phyloP scores from a whole-genome alignment of 2,329 filamentous ascomycete species.

The Colletotrichum cordylinicola region DNA sequence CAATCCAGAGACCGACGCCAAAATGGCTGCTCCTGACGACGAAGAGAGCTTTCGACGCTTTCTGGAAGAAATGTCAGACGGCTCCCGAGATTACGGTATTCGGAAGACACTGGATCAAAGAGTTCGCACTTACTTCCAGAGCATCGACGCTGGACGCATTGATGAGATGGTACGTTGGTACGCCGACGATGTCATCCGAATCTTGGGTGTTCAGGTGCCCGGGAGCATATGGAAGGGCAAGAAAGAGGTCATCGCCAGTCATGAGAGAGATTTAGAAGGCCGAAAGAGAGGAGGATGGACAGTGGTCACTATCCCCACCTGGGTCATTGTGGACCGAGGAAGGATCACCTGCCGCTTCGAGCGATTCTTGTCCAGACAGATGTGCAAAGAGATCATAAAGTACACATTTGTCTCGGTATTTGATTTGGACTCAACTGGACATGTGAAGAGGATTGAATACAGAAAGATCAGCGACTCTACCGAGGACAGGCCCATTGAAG shows the following conservation, averaged over 20 bases:
- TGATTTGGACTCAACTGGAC: background rate
- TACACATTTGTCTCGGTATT: fast-evolving
- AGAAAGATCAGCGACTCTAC: fast-evolving
- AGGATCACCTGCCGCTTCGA: background rate
- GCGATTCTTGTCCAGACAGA: background rate
- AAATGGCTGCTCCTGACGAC: background rate
- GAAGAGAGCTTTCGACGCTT: background rate
- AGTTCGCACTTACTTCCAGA: background rate
- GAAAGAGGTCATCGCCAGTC: background rate
- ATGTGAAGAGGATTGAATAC: background rate
- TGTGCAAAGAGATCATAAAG: fast-evolving
- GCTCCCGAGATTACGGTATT: fast-evolving
- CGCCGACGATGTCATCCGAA: background rate
- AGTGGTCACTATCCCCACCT: too few species aligned
- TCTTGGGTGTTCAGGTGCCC: fast-evolving
- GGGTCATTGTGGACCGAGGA: background rate
- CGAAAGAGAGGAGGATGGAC: too few species aligned
- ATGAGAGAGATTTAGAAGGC: fast-evolving
- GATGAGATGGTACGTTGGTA: background rate
- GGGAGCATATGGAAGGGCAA: background rate
- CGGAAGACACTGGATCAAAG: background rate
- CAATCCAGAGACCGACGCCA: fast-evolving
- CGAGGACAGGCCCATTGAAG: fast-evolving
- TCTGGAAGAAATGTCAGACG: background rate
- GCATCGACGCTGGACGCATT: background rate